Evolutionary conservation across 768 basidiomycete species (phyloP), one percentile per base, ranked within the genome.

Genomic region (Agrocybe praecox): DNA sequence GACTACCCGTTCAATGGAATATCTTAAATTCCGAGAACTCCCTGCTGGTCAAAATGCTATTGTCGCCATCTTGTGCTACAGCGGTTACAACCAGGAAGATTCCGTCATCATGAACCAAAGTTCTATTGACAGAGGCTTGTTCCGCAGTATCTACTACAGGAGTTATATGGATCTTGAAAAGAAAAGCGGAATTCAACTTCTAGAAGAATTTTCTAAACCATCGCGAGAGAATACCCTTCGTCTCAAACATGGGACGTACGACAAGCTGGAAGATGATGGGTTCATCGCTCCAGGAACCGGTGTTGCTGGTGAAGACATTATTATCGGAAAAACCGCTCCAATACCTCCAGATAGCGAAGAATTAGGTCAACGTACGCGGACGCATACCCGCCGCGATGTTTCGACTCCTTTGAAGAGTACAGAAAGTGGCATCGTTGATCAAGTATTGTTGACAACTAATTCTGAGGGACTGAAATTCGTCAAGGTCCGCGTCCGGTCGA

Each of bases 61-160:
- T 60, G 96, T 99, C 56, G 96, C 96, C 12, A 98, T 99, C 67
- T 79, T 98, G 53, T 98, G 96, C 69, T 99, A 99, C 76, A 98
- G 95, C 65, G 96, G 96, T 47, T 99, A 99, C 76, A 99, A 99
- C 72, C 97, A 99, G 75, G 97, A 98, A 84, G 97, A 99, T 83
- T 99, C 97, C 60, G 97, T 99, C 75, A 98, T 99, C 76, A 98
- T 99, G 96, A 98, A 98, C 71, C 97, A 99, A 75, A 94, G 92
- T 64, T 96, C 97, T 23, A 92, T 99, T 63, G 96, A 99, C 69
- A 92, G 97, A 56, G 96, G 97, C 57, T 82, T 99, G 26, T 99
- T 99, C 89, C 87, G 96, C 34, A 96, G 94, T 79, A 92, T 99
- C 66, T 99, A 98, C 73, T 98, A 98, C 71, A 87, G 97, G 64